phyloP scores from a whole-genome alignment of 192 early-diverging fungal genomes.

The Nowakowskiella sp. region DNA sequence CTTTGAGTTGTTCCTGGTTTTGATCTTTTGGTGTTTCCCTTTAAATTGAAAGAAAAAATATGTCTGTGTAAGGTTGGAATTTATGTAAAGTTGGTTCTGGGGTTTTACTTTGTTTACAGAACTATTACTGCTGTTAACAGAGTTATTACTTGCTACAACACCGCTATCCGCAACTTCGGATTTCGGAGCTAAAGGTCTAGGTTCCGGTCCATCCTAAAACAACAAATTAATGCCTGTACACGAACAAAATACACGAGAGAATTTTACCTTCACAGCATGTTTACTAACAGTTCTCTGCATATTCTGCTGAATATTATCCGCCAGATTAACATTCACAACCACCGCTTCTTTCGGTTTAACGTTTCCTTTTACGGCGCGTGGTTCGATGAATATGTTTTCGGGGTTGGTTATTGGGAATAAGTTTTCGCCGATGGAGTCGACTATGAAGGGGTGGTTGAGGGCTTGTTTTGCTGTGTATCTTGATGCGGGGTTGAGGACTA shows the following conservation, averaged over 20 bases:
- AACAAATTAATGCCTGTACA: not conserved
- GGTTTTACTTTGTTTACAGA: not conserved
- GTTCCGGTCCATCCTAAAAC: not conserved
- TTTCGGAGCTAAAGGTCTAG: constrained; percentile 29
- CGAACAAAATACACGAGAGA: not conserved
- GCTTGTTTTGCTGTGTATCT: constrained; percentile 39
- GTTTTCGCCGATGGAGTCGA: constrained; percentile 22
- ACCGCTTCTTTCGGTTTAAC: not conserved
- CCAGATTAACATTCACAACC: not conserved
- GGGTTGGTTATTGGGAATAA: not conserved
- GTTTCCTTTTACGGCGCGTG: too few relatives aligned
- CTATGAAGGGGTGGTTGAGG: constrained; percentile 42
- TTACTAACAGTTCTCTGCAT: not conserved
- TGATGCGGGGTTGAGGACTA: constrained; percentile 50
- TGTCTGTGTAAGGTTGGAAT: not conserved
- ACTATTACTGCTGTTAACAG: constrained; percentile 10
- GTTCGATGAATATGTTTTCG: too few relatives aligned
- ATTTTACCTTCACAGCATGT: not conserved
- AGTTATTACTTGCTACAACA: constrained; percentile 28
- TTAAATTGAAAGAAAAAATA: not conserved
- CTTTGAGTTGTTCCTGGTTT: constrained; percentile 10
- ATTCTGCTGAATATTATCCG: not conserved
- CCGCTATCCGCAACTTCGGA: constrained; percentile 27
- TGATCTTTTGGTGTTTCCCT: not conserved
- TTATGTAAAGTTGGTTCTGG: constrained; percentile 1